These are phyloP conservation scores for Fusarium compactum DNA, from an alignment of 2,329 filamentous ascomycete genomes.

Conservation along the genomic window DNA sequence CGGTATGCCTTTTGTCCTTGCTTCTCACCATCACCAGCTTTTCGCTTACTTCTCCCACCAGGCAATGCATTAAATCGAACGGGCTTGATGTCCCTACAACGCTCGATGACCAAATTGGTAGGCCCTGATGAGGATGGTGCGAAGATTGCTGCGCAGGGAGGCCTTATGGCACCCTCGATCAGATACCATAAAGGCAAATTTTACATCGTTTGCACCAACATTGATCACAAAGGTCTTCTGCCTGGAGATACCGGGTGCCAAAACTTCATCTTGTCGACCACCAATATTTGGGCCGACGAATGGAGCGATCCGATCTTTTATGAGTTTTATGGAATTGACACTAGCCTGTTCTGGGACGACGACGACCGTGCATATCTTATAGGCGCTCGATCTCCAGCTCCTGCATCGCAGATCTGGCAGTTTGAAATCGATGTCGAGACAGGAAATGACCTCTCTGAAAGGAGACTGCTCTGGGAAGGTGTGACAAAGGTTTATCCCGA, in stretches of 20 bases:
- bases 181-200: constrained; percentile 40
- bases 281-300: constrained; percentile 40
- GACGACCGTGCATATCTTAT: constrained; percentile 51
- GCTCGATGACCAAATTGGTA: not conserved
- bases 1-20: not conserved
- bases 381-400: constrained; percentile 20
- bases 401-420: constrained; percentile 42
- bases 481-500: constrained; percentile 42
- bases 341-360: constrained; percentile 58
- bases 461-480: constrained; percentile 32
- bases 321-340: constrained; percentile 57
- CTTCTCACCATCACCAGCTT: not conserved
- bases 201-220: constrained; percentile 48
- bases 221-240: not conserved
- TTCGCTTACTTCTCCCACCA: not conserved
- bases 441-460: constrained; percentile 38
- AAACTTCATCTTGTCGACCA: constrained; percentile 43
- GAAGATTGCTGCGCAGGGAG: constrained; percentile 25
- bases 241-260: constrained; percentile 6
- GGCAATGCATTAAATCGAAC: constrained; percentile 34
- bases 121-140: not conserved
- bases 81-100: not conserved
- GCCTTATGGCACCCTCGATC: constrained; percentile 45
- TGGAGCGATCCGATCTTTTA: constrained; percentile 53
- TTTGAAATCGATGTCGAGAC: constrained; percentile 41